Evolutionary conservation across 1,284 basidiomycete genomes (phyloP).

Genomic region (Microbotryum lychnidis-dioicae): DNA sequence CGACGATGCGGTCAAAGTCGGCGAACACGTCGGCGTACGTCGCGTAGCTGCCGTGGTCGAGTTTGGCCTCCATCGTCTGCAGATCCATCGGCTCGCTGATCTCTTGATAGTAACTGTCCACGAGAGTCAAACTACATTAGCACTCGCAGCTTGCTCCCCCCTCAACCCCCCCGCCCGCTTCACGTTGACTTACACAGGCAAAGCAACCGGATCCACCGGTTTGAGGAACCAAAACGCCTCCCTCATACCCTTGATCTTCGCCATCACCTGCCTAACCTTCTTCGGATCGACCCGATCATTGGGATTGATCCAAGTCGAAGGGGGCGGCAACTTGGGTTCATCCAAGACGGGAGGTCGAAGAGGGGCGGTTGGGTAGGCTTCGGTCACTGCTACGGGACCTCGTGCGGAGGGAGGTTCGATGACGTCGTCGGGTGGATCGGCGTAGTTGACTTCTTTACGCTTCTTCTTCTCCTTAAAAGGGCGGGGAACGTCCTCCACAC

Average conservation of each 20-base stretch:
- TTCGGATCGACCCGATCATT: conserved; percentile 36
- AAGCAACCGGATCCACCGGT: conserved; percentile 71
- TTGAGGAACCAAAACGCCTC: conserved; percentile 68
- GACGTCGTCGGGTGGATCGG: conserved; percentile 19
- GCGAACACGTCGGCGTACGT: conserved; percentile 72
- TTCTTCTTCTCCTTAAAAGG: conserved; percentile 11
- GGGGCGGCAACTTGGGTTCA: conserved; percentile 16
- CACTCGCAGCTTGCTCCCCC: no score
- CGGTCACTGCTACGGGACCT: not conserved
- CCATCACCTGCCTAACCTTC: conserved; percentile 68
- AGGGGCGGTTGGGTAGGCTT: conserved; percentile 36
- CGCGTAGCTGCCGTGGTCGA: conserved; percentile 57
- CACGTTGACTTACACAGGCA: conserved; percentile 16
- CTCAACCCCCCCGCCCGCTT: conserved; percentile 41
- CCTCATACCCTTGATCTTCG: conserved; percentile 55
- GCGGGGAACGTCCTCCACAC: no score
- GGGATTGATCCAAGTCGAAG: conserved; percentile 16
- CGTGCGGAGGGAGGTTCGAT: conserved; percentile 10
- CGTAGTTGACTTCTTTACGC: conserved; percentile 25
- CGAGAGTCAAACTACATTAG: conserved; percentile 48
- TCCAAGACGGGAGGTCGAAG: conserved; percentile 54
- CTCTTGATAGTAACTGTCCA: conserved; percentile 75
- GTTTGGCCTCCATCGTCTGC: conserved; percentile 66
- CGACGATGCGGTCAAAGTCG: conserved; percentile 76
- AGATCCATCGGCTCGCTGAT: conserved; percentile 94